Percentiles rank a stretch among this genome's conserved stretches.
Evolutionary conservation across 2,329 filamentous ascomycete genomes (phyloP).

Genomic region (Diaporthe batatas): DNA sequence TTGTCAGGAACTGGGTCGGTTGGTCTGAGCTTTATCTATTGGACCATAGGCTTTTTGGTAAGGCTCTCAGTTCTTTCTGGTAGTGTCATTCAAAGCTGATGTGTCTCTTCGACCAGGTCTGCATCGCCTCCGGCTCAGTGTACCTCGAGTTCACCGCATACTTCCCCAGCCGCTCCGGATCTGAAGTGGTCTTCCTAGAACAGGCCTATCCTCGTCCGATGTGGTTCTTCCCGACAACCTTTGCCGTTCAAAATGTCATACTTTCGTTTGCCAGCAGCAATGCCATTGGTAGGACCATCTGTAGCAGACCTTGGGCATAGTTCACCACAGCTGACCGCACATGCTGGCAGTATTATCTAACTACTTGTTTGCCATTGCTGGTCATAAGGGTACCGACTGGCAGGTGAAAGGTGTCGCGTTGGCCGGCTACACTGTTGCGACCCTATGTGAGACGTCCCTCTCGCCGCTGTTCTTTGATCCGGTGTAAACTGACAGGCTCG

Average conservation of each 20-base stretch:
- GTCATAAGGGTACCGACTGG: conserved; percentile 67
- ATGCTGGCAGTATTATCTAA: conserved; percentile 65
- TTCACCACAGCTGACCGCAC: neutral
- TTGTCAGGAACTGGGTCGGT: conserved; percentile 71
- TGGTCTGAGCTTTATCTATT: conserved; percentile 73
- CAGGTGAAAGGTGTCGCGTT: conserved; percentile 76
- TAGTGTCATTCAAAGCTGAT: neutral
- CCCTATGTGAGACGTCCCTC: conserved; percentile 54
- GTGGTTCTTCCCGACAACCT: conserved; percentile 74
- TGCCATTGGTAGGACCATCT: conserved; percentile 60
- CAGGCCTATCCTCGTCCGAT: conserved; percentile 75
- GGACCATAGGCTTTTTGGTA: conserved; percentile 68
- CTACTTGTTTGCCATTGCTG: conserved; percentile 72
- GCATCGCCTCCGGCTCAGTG: conserved; percentile 66
- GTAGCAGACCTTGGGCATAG: neutral
- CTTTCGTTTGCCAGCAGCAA: conserved; percentile 77
- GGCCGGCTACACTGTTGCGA: conserved; percentile 71
- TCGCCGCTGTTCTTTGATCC: neutral
- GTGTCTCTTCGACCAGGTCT: conserved; percentile 68
- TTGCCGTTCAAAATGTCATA: conserved; percentile 73
- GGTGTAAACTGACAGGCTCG: neutral
- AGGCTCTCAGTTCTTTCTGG: neutral
- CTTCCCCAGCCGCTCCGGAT: conserved; percentile 75
- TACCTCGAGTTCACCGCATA: conserved; percentile 76
- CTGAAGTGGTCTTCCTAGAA: conserved; percentile 77